phyloP scores from a whole-genome alignment of 2,329 filamentous ascomycete genomes.

The Aureobasidium leucospermi region DNA sequence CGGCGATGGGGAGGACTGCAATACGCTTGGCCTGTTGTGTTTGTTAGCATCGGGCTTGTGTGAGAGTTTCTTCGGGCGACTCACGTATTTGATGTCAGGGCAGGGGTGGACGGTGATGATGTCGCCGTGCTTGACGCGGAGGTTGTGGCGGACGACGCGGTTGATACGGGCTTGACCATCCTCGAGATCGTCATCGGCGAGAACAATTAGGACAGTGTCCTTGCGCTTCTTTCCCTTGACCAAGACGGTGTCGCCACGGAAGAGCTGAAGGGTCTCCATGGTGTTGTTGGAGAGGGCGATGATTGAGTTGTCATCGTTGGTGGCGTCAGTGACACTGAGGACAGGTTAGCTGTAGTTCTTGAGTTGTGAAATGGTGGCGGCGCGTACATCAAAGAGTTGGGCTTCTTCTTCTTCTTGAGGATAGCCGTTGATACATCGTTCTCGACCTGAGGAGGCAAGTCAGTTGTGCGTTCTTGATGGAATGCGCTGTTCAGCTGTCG shows the following conservation, averaged over 20 bases:
- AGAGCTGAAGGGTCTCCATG: slow-evolving; percentile 96
- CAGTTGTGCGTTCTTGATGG: slow-evolving; percentile 17
- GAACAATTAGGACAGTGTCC: slow-evolving; percentile 95
- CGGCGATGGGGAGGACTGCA: slow-evolving; percentile 93
- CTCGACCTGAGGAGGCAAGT: slow-evolving; percentile 47
- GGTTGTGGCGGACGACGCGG: slow-evolving; percentile 95
- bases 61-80: slow-evolving; percentile 32
- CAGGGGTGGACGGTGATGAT: slow-evolving; percentile 96
- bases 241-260: slow-evolving; percentile 95
- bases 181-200: slow-evolving; percentile 95
- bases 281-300: slow-evolving; percentile 97
- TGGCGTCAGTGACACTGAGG: slow-evolving; percentile 88
- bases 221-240: slow-evolving; percentile 99
- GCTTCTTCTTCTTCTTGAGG: slow-evolving; percentile 99
- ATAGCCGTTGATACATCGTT: slow-evolving; percentile 94
- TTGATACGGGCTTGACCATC: slow-evolving; percentile 97
- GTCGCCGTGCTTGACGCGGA: slow-evolving; percentile 96
- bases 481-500: slow-evolving; percentile 4
- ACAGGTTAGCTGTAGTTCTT: slow-evolving; percentile 5
- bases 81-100: slow-evolving; percentile 99
- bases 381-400: slow-evolving; percentile 90
- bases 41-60: background rate
- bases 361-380: slow-evolving; percentile 4
- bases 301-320: slow-evolving; percentile 99
- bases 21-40: slow-evolving; percentile 82